A percentile compares a stretch with the other conserved stretches of the same genome.
These are phyloP conservation scores for Vanilla planifolia DNA, from an alignment of 106 monocot genomes.

Conservation along the genomic window DNA sequence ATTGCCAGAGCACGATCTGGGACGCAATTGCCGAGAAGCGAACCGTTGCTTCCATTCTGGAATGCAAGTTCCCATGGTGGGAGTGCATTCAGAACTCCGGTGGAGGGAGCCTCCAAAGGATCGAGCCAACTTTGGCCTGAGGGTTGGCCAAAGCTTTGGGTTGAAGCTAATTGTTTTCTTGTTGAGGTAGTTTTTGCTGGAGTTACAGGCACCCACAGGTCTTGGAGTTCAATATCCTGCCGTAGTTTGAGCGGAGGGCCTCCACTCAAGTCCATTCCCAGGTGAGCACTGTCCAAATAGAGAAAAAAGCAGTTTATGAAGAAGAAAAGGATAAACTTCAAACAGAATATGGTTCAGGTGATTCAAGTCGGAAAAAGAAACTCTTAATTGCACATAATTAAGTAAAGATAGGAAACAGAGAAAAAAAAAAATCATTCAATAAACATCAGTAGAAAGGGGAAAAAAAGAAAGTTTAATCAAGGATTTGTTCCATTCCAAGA, in stretches of 20 bases:
- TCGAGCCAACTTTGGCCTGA: constrained; percentile 1
- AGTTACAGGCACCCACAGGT: constrained; percentile 3
- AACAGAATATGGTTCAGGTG: no score
- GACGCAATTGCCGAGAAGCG: neutral
- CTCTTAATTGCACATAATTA: neutral
- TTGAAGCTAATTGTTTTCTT: neutral
- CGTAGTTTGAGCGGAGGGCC: neutral
- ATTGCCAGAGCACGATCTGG: neutral
- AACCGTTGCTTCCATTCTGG: neutral
- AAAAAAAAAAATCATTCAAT: neutral
- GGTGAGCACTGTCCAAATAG: neutral
- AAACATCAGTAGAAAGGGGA: neutral
- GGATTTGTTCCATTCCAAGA: no score
- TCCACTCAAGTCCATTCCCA: constrained; percentile 4
- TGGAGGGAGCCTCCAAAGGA: neutral
- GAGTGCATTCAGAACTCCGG: neutral
- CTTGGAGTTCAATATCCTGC: constrained; percentile 4
- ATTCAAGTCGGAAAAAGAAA: no score
- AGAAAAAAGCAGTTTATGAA: constrained; percentile 2
- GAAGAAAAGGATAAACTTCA: neutral
- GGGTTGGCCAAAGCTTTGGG: neutral
- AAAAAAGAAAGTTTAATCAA: neutral
- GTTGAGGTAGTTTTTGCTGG: neutral
- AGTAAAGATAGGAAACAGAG: neutral
- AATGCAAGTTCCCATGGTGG: neutral